Conservation (phyloP, 208 protist species). For the Crithidia brevicula region DNA sequence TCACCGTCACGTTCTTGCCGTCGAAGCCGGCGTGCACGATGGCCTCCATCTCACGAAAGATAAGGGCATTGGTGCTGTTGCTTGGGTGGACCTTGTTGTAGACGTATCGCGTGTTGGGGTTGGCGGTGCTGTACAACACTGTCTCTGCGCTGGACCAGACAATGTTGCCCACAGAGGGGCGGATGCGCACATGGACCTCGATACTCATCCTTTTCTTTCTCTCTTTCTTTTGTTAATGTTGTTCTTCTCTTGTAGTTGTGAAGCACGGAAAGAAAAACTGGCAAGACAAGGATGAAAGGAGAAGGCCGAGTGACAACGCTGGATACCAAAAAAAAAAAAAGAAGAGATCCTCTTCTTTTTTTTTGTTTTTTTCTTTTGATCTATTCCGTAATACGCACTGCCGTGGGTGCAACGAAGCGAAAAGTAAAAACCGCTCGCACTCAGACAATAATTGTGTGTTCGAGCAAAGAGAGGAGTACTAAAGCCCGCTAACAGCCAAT, state of each 20-base stretch:
- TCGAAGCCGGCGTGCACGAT: constrained; percentile 80
- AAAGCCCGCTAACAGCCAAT: no score
- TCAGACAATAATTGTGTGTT: no score
- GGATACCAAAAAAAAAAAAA: constrained; percentile 11
- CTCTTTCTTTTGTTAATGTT: constrained; percentile 16
- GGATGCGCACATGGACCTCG: constrained; percentile 88
- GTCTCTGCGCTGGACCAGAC: constrained; percentile 88
- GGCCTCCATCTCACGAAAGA: constrained; percentile 82
- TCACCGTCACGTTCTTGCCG: constrained; percentile 79
- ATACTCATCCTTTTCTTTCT: constrained; percentile 70
- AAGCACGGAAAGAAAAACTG: not conserved
- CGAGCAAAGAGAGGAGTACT: no score
- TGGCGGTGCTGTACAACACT: constrained; percentile 81
- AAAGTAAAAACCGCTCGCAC: no score
- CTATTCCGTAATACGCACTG: no score
- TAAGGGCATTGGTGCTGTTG: constrained; percentile 72
- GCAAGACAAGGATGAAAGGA: not conserved
- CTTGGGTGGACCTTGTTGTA: constrained; percentile 89
- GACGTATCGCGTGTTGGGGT: constrained; percentile 78
- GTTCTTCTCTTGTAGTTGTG: not conserved
- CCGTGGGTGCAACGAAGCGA: no score
- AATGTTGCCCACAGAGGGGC: constrained; percentile 55
- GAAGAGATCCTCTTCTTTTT: constrained; percentile 10
- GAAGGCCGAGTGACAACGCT: not conserved
- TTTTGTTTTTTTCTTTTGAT: constrained; percentile 1